These are phyloP conservation scores for Leucoagaricus sp. DNA, from an alignment of 1,284 basidiomycete genomes.

Conservation along the genomic window DNA sequence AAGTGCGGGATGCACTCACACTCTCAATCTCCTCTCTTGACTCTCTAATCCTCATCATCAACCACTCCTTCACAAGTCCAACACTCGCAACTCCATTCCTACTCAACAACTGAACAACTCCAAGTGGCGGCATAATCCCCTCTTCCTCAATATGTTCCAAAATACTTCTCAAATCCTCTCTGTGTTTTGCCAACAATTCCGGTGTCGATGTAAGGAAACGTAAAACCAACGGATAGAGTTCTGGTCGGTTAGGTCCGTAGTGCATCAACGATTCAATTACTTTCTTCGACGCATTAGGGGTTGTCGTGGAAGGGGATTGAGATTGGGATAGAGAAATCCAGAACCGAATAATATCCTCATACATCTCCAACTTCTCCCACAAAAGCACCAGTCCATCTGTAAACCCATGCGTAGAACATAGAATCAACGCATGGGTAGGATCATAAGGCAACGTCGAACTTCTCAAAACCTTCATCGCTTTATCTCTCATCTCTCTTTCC, in stretches of 20 bases:
- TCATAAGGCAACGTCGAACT: conserved; percentile 80
- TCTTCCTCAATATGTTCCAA: conserved; percentile 79
- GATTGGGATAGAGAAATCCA: conserved; percentile 80
- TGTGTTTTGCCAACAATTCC: conserved; percentile 69
- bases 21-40: conserved; percentile 78
- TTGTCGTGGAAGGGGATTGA: conserved; percentile 45
- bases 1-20: conserved; percentile 47
- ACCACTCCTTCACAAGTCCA: conserved; percentile 88
- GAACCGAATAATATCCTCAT: conserved; percentile 91
- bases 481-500: conserved; percentile 41
- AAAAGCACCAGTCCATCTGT: conserved; percentile 85
- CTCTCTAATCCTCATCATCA: conserved; percentile 76
- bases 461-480: conserved; percentile 71
- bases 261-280: conserved; percentile 73
- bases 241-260: conserved; percentile 54
- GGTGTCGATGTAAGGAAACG: conserved; percentile 85
- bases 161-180: conserved; percentile 68
- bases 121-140: conserved; percentile 84
- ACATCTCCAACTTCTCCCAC: conserved; percentile 95
- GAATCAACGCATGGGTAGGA: conserved; percentile 86
- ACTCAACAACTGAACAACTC: conserved; percentile 86
- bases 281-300: conserved; percentile 54
- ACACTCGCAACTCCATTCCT: conserved; percentile 87
- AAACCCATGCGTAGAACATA: conserved; percentile 85
- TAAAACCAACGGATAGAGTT: conserved; percentile 86